Evolutionary conservation across 306 rosid genomes (phyloP).

Genomic region (Vigna trinervia): DNA sequence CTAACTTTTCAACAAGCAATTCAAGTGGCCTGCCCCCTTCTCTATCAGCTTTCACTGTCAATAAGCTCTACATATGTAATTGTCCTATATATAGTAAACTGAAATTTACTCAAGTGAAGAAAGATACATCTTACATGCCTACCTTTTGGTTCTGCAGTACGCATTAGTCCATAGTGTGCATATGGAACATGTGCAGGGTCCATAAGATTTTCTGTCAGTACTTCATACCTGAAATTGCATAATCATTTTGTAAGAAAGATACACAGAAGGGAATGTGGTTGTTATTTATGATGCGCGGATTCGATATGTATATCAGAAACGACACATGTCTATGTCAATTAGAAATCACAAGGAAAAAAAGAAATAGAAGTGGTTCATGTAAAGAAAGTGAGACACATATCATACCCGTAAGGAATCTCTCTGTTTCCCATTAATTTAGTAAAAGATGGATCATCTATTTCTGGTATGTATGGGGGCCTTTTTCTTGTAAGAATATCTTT

Average conservation of each 20-base stretch:
- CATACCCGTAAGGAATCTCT: slow-evolving; percentile 84
- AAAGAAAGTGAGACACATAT: slow-evolving; percentile 13
- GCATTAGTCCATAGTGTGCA: slow-evolving; percentile 78
- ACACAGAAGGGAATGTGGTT: neutral
- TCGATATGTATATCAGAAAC: no score
- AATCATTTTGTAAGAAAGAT: slow-evolving; percentile 22
- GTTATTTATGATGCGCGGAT: no score
- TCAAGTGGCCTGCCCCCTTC: slow-evolving; percentile 95
- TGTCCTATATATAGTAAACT: slow-evolving; percentile 26
- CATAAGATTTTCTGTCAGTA: slow-evolving; percentile 90
- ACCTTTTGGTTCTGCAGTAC: slow-evolving; percentile 57
- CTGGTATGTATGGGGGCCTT: slow-evolving; percentile 71
- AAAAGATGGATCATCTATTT: slow-evolving; percentile 78
- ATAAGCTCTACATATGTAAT: slow-evolving; percentile 32
- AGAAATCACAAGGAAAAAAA: neutral
- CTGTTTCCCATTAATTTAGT: slow-evolving; percentile 65
- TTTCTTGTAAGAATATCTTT: slow-evolving; percentile 66
- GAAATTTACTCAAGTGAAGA: slow-evolving; percentile 20
- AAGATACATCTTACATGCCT: slow-evolving; percentile 47
- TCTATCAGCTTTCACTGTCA: slow-evolving; percentile 78
- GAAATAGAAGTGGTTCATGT: slow-evolving; percentile 3
- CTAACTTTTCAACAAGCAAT: slow-evolving; percentile 55
- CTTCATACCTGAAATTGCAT: slow-evolving; percentile 77
- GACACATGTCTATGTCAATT: neutral
- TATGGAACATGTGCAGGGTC: slow-evolving; percentile 94